These are phyloP conservation scores for Suillus hirtellus DNA, from an alignment of 768 basidiomycete species.

Conservation along the genomic window DNA sequence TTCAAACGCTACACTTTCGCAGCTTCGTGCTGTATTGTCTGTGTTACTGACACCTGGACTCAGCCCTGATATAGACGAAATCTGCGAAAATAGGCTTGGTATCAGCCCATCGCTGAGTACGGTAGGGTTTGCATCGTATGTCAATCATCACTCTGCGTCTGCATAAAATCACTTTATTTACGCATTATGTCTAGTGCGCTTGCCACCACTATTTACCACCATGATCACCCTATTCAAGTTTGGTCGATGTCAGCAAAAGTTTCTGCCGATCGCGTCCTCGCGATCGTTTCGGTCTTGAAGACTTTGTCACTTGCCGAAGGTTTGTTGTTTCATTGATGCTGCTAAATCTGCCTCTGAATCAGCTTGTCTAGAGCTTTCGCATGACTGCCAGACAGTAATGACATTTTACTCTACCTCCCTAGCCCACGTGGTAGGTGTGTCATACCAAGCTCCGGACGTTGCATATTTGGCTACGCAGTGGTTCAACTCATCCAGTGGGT, in stretches of 20 bases:
- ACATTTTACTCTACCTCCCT: constrained; percentile 81
- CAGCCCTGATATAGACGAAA: constrained; percentile 66
- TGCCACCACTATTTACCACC: constrained; percentile 44
- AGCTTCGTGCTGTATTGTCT: constrained; percentile 62
- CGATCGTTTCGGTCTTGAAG: constrained; percentile 66
- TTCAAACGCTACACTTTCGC: constrained; percentile 46
- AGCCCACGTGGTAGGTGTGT: constrained; percentile 54
- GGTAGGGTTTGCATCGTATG: constrained; percentile 54
- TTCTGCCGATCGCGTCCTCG: constrained; percentile 70
- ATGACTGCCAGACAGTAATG: constrained; percentile 70
- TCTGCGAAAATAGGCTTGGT: constrained; percentile 61
- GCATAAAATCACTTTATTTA: background rate
- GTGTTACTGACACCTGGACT: constrained; percentile 68
- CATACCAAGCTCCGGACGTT: constrained; percentile 69
- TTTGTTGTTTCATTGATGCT: constrained; percentile 22
- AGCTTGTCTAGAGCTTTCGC: constrained; percentile 55
- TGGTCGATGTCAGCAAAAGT: constrained; percentile 78
- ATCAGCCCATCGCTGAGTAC: constrained; percentile 39
- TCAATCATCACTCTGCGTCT: constrained; percentile 7
- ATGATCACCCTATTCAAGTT: constrained; percentile 37
- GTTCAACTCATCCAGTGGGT: constrained; percentile 72
- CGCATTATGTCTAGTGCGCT: constrained; percentile 19
- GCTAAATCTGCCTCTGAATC: constrained; percentile 1
- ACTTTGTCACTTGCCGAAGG: constrained; percentile 77
- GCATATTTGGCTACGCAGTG: constrained; percentile 73